Evolutionary conservation across 1,284 basidiomycete genomes (phyloP).

Genomic region (Phaffia rhodozyma): DNA sequence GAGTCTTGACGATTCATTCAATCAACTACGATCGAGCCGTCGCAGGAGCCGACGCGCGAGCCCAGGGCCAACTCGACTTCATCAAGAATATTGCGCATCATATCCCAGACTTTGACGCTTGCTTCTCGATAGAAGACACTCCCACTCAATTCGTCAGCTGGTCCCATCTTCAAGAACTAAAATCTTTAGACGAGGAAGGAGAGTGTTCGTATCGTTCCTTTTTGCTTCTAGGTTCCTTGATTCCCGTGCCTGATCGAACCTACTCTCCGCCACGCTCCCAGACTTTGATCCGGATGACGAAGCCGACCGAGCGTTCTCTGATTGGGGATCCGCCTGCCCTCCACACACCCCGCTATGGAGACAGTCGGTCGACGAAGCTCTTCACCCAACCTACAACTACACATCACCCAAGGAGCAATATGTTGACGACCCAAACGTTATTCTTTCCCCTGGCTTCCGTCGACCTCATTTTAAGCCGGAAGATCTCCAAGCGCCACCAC

Average conservation of each 20-base stretch:
- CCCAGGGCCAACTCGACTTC: constrained; percentile 15
- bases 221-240: not conserved
- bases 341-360: constrained; percentile 8
- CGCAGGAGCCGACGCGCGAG: constrained; percentile 6
- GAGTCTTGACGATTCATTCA: constrained; percentile 1
- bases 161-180: constrained; percentile 15
- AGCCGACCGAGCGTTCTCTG: constrained; percentile 9
- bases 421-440: not conserved
- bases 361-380: constrained; percentile 2
- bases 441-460: not conserved
- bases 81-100: constrained; percentile 16
- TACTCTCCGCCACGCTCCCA: not conserved
- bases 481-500: not conserved
- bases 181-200: constrained; percentile 7
- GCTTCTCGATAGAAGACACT: constrained; percentile 8
- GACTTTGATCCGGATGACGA: constrained; percentile 7
- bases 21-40: constrained; percentile 5
- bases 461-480: not conserved
- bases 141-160: constrained; percentile 17
- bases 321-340: constrained; percentile 14
- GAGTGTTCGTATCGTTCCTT: constrained; percentile 14
- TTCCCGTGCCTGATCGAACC: not conserved
- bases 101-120: constrained; percentile 15
- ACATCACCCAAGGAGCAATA: not conserved
- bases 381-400: not conserved